A percentile compares a stretch with the other conserved stretches of the same genome.
Evolutionary conservation across 495 filamentous ascomycete species (phyloP).

Genomic region (Hypoxylon lienhwacheense): DNA sequence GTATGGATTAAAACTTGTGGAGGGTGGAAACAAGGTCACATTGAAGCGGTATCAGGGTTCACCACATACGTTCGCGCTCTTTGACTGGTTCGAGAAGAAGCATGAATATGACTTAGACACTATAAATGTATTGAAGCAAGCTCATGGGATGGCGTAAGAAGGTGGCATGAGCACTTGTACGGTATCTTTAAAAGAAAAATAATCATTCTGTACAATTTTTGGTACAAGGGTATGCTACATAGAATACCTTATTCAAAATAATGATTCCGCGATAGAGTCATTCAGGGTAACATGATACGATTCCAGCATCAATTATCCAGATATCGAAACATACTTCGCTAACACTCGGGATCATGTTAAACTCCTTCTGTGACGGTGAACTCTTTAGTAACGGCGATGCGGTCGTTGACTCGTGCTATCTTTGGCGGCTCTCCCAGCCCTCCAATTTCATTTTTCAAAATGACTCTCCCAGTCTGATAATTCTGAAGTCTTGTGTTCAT

Average conservation of each 20-base stretch:
- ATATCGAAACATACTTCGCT: neutral
- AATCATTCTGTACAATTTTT: no score
- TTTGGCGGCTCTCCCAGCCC: neutral
- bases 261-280: no score
- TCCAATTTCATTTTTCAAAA: neutral
- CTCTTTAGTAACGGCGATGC: slow-evolving; percentile 27
- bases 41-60: slow-evolving; percentile 51
- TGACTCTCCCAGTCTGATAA: neutral
- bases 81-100: slow-evolving; percentile 38
- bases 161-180: no score
- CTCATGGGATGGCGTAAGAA: slow-evolving; percentile 21
- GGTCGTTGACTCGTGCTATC: neutral
- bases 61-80: slow-evolving; percentile 56
- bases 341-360: neutral
- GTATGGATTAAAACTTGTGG: slow-evolving; percentile 51
- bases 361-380: slow-evolving; percentile 20
- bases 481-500: slow-evolving; percentile 6
- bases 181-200: no score
- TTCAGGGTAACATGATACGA: no score
- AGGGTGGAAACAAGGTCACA: slow-evolving; percentile 50
- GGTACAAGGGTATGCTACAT: no score
- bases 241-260: neutral
- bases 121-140: slow-evolving; percentile 37
- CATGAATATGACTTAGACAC: slow-evolving; percentile 42
- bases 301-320: neutral